phyloP scores from a whole-genome alignment of 768 basidiomycete genomes.

The Rhizopogon rudus region DNA sequence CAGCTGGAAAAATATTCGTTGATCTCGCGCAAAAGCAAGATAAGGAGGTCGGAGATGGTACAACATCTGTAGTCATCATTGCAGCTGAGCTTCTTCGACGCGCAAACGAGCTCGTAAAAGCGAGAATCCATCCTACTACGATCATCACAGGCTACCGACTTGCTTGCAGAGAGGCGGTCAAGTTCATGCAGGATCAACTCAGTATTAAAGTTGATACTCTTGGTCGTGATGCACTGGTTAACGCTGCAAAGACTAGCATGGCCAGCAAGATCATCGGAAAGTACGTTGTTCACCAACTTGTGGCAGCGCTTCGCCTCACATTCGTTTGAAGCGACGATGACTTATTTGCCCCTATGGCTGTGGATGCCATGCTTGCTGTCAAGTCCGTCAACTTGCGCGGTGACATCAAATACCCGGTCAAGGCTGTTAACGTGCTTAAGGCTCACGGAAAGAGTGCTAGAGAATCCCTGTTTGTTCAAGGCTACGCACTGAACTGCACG shows the following conservation, averaged over 20 bases:
- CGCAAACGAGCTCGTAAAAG: constrained; percentile 96
- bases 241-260: constrained; percentile 98
- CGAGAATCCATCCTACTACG: constrained; percentile 98
- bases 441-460: constrained; percentile 95
- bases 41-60: constrained; percentile 98
- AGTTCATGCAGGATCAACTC: constrained; percentile 96
- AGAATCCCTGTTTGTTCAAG: constrained; percentile 91
- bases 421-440: constrained; percentile 97
- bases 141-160: constrained; percentile 98
- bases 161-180: constrained; percentile 95
- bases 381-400: constrained; percentile 91
- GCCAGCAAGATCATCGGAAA: constrained; percentile 96
- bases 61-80: constrained; percentile 96
- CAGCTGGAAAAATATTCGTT: constrained; percentile 95
- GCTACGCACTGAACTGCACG: constrained; percentile 97
- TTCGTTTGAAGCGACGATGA: constrained; percentile 76
- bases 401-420: constrained; percentile 98
- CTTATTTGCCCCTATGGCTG: constrained; percentile 97
- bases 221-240: constrained; percentile 90
- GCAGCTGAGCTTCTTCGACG: constrained; percentile 95
- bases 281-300: constrained; percentile 46
- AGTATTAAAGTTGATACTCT: constrained; percentile 91
- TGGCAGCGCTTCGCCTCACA: neutral
- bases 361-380: constrained; percentile 97
- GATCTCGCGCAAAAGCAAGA: constrained; percentile 99